phyloP scores from a whole-genome alignment of 2,329 filamentous ascomycete genomes.

The Fusarium sp. region DNA sequence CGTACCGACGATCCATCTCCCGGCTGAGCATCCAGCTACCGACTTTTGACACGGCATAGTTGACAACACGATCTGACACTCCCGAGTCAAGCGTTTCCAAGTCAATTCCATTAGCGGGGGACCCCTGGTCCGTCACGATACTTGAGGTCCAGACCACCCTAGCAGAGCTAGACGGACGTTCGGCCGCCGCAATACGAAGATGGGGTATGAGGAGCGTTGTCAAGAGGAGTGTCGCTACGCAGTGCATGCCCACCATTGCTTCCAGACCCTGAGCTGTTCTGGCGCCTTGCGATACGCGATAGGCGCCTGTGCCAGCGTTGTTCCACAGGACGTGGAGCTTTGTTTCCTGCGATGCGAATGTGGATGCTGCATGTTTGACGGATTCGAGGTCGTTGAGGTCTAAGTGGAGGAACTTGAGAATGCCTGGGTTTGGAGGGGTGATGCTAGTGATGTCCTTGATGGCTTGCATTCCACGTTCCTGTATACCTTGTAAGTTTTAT shows the following conservation, averaged over 20 bases:
- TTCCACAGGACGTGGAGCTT: slow-evolving; percentile 57
- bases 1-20: slow-evolving; percentile 46
- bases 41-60: slow-evolving; percentile 50
- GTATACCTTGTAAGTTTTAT: background rate
- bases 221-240: slow-evolving; percentile 49
- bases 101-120: slow-evolving; percentile 45
- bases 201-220: slow-evolving; percentile 49
- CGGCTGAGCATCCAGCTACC: slow-evolving; percentile 49
- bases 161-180: slow-evolving; percentile 35
- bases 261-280: slow-evolving; percentile 48
- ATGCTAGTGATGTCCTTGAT: slow-evolving; percentile 46
- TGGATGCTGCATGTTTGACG: slow-evolving; percentile 52
- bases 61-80: slow-evolving; percentile 38
- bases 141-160: slow-evolving; percentile 50
- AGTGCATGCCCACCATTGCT: slow-evolving; percentile 49
- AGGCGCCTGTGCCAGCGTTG: slow-evolving; percentile 46
- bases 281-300: slow-evolving; percentile 15
- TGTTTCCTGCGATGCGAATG: slow-evolving; percentile 52
- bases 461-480: slow-evolving; percentile 38
- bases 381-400: slow-evolving; percentile 56
- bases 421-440: slow-evolving; percentile 16
- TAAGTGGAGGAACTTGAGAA: slow-evolving; percentile 49
- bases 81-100: slow-evolving; percentile 39
- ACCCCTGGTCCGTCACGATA: slow-evolving; percentile 41
- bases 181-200: slow-evolving; percentile 45